phyloP scores from a whole-genome alignment of 345 rosid genomes.

The Gossypium thurberi region DNA sequence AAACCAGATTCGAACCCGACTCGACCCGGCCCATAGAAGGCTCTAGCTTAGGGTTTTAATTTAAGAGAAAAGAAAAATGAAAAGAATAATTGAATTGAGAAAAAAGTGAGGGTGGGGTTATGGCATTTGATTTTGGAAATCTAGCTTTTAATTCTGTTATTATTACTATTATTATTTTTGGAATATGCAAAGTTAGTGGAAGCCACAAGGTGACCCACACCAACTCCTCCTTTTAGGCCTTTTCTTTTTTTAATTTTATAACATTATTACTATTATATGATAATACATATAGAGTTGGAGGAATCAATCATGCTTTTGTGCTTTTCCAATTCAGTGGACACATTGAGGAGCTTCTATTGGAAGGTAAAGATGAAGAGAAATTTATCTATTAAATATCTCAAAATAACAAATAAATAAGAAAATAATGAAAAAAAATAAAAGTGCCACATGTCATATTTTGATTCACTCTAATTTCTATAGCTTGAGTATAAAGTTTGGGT shows the following conservation, averaged over 20 bases:
- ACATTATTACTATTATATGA: too few relatives aligned
- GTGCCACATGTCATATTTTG: not conserved
- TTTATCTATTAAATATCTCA: too few relatives aligned
- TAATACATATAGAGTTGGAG: not conserved
- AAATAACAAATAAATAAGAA: too few relatives aligned
- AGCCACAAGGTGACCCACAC: conserved; percentile 61
- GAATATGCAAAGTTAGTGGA: conserved; percentile 80
- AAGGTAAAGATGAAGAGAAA: conserved; percentile 15
- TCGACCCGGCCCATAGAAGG: fast-evolving
- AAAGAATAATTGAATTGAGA: conserved; percentile 58
- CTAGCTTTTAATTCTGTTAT: conserved; percentile 53
- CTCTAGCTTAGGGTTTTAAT: not conserved
- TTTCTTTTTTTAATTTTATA: too few relatives aligned
- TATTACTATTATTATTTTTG: conserved; percentile 33
- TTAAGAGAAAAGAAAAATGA: not conserved
- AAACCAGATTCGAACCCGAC: fast-evolving
- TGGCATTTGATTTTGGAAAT: conserved; percentile 53
- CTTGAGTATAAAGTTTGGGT: too few relatives aligned
- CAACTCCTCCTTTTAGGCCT: not conserved
- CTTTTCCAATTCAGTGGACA: conserved; percentile 44
- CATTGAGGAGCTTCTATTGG: conserved; percentile 42
- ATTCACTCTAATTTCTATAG: not conserved
- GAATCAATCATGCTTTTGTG: conserved; percentile 26
- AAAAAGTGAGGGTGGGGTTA: conserved; percentile 2
- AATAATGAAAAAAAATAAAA: too few relatives aligned